These are phyloP conservation scores for Tetracladium setigerum DNA, from an alignment of 495 filamentous ascomycete genomes.

Conservation along the genomic window DNA sequence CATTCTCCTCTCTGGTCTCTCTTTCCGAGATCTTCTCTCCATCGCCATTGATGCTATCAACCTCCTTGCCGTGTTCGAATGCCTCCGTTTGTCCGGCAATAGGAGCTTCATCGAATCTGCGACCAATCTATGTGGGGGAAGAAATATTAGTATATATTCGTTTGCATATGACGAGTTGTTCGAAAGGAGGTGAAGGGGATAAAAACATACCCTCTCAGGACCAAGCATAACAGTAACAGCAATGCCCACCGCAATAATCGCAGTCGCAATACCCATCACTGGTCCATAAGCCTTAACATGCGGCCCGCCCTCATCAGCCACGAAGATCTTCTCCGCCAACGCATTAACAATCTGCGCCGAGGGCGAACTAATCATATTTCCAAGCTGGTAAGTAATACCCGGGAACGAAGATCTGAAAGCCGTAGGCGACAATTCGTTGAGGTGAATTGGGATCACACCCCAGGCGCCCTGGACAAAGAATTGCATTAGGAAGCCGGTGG, in stretches of 20 bases:
- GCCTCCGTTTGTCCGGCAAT: too few species aligned
- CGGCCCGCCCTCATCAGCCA: slow-evolving; percentile 38
- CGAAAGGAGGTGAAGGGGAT: too few species aligned
- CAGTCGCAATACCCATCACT: slow-evolving; percentile 61
- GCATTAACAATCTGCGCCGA: slow-evolving; percentile 67
- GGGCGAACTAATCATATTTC: slow-evolving; percentile 68
- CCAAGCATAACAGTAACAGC: slow-evolving; percentile 51
- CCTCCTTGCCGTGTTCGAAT: too few species aligned
- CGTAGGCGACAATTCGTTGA: slow-evolving; percentile 69
- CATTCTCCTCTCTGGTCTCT: too few species aligned
- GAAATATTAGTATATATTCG: too few species aligned
- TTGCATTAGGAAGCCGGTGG: slow-evolving; percentile 66
- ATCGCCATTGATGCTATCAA: too few species aligned
- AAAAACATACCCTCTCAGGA: slow-evolving; percentile 54
- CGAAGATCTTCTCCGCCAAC: slow-evolving; percentile 47
- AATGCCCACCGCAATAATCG: slow-evolving; percentile 59
- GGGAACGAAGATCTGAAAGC: slow-evolving; percentile 66
- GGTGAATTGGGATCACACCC: slow-evolving; percentile 72
- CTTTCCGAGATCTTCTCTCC: too few species aligned
- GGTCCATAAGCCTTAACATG: slow-evolving; percentile 59
- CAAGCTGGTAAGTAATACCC: slow-evolving; percentile 63
- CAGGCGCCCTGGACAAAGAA: slow-evolving; percentile 74
- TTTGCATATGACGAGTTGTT: too few species aligned
- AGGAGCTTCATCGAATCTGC: too few species aligned
- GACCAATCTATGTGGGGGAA: too few species aligned